Evolutionary conservation across 108 stramenopile species (phyloP), one percentile per base, ranked within the genome.

Genomic region (Mediolabrus comicus): DNA sequence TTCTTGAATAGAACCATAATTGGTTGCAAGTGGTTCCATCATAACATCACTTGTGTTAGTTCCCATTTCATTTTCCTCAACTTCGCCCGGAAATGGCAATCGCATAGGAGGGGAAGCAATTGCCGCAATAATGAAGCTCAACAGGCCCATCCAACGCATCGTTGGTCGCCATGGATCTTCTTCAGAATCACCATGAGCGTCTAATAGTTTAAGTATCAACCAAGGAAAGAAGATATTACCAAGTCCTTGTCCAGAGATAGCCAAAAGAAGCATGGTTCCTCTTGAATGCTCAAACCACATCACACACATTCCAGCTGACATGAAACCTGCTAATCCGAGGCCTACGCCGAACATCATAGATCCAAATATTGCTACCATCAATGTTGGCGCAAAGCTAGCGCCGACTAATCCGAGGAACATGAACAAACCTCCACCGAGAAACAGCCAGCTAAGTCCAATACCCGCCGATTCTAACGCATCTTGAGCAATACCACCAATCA

Each of bases 191-290:
- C 1, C 22, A 53, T 53, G 6, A 5, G 11, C 10, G 13, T 65
- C 65, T 16, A 65, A 33, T 12, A 65, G 14, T 14, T 24, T 52
- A 0, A 52, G 9, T 10, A 52, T 65, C 9, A 33, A 17, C 65
- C 65, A 65, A 10, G 65, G 22, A 34, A 65, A 65, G 19, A 65
- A 65, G 9, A 65, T 13, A 25, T 65, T 65, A 1, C 65, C 65
- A 4, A 54, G 5, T 3, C 65, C 65, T 31, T 30, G 31, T 4
- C 65, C 65, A 3, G 53, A 54, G 17, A 34, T 65, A 0, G 52
- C 65, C 17, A 65, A 28, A 3, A 52, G 22, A 25, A 65, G 32
- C 65, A 65, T 65, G 11, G 24, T 31, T 10, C 46, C 46, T 22
- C 46, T 49, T 49, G 46, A 22, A 22, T 49, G 46, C 46, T 49